Conservation (phyloP, 176 grass and related monocot species). For the Oryza nivara region DNA sequence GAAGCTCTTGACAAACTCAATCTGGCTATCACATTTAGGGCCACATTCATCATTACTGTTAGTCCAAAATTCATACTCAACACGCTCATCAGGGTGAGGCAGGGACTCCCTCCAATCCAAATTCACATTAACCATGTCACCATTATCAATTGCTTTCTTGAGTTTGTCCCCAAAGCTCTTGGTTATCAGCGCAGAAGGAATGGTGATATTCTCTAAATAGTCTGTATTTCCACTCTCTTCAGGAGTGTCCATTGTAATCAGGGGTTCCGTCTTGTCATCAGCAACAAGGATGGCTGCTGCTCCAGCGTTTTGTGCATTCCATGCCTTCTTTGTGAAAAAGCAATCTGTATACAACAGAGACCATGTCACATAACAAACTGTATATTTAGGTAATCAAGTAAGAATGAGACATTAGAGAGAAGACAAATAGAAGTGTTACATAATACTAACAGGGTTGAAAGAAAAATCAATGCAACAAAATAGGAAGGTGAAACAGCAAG, state of each 20-base stretch:
- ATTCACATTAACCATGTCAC: constrained; percentile 87
- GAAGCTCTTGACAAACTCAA: constrained; percentile 80
- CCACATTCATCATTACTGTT: constrained; percentile 84
- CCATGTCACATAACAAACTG: background rate
- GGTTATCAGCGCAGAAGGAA: constrained; percentile 70
- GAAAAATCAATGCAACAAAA: background rate
- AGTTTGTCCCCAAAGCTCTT: constrained; percentile 67
- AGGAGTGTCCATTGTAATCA: constrained; percentile 78
- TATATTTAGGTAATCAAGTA: constrained; percentile 1
- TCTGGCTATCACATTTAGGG: constrained; percentile 72
- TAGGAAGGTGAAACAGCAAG: background rate
- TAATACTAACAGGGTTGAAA: constrained; percentile 8
- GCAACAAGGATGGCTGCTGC: constrained; percentile 73
- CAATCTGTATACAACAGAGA: constrained; percentile 48
- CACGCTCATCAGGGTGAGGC: constrained; percentile 72
- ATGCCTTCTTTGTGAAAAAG: constrained; percentile 73
- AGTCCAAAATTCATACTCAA: constrained; percentile 83
- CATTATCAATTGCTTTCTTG: constrained; percentile 62
- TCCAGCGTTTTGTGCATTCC: constrained; percentile 69
- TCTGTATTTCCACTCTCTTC: constrained; percentile 52
- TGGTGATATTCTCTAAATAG: constrained; percentile 71
- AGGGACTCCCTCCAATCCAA: constrained; percentile 82
- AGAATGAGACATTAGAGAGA: background rate
- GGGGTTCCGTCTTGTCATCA: constrained; percentile 66
- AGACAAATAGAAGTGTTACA: background rate